A percentile compares a stretch with the other conserved stretches of the same genome.
Conservation (phyloP, 176 grass and related monocot species). For the Avena insularis region DNA sequence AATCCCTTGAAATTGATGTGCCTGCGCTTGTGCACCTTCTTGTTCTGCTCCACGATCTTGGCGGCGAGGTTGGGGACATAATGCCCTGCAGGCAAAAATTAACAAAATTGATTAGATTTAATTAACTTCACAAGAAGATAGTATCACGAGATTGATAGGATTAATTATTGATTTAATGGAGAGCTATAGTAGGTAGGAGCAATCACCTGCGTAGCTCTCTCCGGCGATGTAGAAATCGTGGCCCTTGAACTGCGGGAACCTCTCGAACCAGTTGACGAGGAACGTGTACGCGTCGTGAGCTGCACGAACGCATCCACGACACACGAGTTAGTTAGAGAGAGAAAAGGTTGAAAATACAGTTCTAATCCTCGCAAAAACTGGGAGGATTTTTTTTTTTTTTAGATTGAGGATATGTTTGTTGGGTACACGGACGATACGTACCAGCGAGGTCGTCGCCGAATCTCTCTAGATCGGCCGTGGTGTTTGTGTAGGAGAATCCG, state of each 20-base stretch:
- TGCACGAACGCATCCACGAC: not conserved
- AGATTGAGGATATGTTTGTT: too few relatives aligned
- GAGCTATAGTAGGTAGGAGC: not conserved
- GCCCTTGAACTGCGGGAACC: conserved; percentile 83
- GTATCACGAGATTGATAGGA: too few relatives aligned
- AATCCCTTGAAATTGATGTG: conserved; percentile 89
- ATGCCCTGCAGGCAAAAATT: conserved; percentile 61
- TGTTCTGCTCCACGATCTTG: conserved; percentile 75
- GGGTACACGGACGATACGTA: not conserved
- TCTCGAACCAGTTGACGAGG: conserved; percentile 90
- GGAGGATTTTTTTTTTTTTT: too few relatives aligned
- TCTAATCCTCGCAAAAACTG: too few relatives aligned
- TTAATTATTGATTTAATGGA: not conserved
- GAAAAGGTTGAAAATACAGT: not conserved
- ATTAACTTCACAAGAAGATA: too few relatives aligned
- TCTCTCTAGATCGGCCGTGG: conserved; percentile 51
- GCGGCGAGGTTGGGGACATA: conserved; percentile 76
- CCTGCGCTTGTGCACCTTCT: conserved; percentile 34
- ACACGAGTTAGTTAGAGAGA: not conserved
- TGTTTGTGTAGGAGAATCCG: conserved; percentile 91
- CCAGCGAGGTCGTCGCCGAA: conserved; percentile 77
- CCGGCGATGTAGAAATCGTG: conserved; percentile 85
- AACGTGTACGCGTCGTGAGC: conserved; percentile 74
- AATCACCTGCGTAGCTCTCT: conserved; percentile 72
- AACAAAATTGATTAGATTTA: not conserved